Conservation (phyloP, 1,284 basidiomycete genomes). For the Lentinula novae-zelandiae region DNA sequence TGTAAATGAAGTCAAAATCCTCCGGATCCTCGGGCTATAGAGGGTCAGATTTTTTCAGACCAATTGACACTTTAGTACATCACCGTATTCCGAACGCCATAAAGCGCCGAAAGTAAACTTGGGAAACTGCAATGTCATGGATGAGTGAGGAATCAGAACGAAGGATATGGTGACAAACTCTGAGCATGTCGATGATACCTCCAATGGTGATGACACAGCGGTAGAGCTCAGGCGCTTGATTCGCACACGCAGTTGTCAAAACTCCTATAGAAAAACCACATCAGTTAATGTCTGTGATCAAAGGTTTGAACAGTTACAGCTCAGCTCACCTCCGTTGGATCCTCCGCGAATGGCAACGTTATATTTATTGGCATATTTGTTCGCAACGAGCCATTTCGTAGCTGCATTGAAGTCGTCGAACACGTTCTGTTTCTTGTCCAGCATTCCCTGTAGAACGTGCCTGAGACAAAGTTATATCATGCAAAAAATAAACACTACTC, state of each 20-base stretch:
- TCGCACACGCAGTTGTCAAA: neutral
- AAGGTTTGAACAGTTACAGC: neutral
- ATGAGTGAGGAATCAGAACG: neutral
- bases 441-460: neutral
- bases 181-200: constrained; percentile 4
- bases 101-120: constrained; percentile 1
- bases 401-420: constrained; percentile 4
- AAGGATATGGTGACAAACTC: neutral
- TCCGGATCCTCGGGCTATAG: neutral
- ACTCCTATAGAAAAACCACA: neutral
- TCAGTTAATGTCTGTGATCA: neutral
- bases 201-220: constrained; percentile 1
- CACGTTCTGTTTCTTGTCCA: constrained; percentile 5
- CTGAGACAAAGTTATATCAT: neutral
- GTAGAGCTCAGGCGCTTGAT: constrained; percentile 4
- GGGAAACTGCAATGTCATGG: neutral
- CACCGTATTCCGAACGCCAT: constrained; percentile 4
- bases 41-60: neutral
- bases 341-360: neutral
- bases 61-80: neutral
- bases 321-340: neutral
- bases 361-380: neutral
- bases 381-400: constrained; percentile 1
- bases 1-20: constrained; percentile 1
- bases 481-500: neutral